Evolutionary conservation across 176 grass and related monocot genomes (phyloP).

Genomic region (Sorghum bicolor): DNA sequence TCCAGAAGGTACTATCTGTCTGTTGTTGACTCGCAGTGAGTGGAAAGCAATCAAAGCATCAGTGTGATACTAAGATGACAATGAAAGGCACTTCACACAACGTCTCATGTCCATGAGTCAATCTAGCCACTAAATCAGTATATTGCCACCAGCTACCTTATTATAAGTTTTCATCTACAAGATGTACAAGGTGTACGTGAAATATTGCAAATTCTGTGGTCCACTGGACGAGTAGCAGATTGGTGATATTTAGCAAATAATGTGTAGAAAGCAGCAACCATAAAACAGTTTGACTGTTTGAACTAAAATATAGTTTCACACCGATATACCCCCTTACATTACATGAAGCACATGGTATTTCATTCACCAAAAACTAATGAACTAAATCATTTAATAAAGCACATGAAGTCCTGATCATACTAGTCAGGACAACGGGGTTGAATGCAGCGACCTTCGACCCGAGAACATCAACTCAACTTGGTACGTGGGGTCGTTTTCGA

Average conservation of each 20-base stretch:
- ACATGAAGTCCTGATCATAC: not conserved
- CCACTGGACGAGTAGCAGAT: not conserved
- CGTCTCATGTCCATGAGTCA: not conserved
- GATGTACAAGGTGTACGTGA: not conserved
- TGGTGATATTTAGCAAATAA: not conserved
- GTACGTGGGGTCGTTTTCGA: too few relatives aligned
- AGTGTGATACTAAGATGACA: slow-evolving; percentile 3
- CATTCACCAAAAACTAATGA: not conserved
- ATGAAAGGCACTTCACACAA: not conserved
- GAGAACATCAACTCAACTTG: too few relatives aligned
- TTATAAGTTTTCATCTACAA: not conserved
- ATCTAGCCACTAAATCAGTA: not conserved
- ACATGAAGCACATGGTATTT: not conserved
- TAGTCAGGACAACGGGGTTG: too few relatives aligned
- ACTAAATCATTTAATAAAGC: not conserved
- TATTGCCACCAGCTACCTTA: not conserved
- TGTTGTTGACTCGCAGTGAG: not conserved
- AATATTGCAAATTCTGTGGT: not conserved
- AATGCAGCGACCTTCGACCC: too few relatives aligned
- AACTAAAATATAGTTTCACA: not conserved
- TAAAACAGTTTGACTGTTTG: not conserved
- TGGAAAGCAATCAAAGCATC: not conserved
- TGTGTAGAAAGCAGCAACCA: not conserved
- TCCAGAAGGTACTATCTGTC: not conserved
- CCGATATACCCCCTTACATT: not conserved